Percentiles rank a stretch among this genome's conserved stretches.
Conservation (phyloP, 1,284 basidiomycete genomes). For the Rhizopogon hawkerae region DNA sequence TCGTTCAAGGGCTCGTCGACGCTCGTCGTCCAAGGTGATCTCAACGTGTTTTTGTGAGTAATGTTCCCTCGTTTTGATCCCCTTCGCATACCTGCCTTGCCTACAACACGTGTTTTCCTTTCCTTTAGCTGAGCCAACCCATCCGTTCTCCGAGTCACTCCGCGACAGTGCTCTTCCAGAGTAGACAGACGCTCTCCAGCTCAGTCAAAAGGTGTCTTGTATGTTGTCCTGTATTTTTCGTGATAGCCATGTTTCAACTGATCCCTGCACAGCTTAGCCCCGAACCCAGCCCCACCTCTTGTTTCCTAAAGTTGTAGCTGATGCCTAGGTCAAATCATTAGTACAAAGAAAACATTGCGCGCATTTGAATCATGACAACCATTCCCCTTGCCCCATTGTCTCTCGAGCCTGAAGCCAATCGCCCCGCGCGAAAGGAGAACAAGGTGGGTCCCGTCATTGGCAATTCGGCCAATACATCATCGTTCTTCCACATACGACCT, state of each 20-base stretch:
- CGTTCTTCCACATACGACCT: neutral
- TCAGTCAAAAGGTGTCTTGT: neutral
- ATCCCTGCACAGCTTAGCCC: constrained; percentile 1
- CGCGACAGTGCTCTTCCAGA: neutral
- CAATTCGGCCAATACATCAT: too few species aligned
- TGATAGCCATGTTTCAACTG: neutral
- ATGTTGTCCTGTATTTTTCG: neutral
- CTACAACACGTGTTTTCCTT: neutral
- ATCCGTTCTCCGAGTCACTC: neutral
- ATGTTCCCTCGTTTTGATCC: neutral
- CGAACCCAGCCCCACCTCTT: neutral
- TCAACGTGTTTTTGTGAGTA: neutral
- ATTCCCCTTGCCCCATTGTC: constrained; percentile 2
- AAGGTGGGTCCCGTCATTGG: constrained; percentile 27
- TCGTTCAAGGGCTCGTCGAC: too few species aligned
- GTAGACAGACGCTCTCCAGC: neutral
- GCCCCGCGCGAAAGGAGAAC: constrained; percentile 17
- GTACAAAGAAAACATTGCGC: constrained; percentile 5
- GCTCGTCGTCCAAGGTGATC: too few species aligned
- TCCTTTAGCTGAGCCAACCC: neutral
- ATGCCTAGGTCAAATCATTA: constrained; percentile 4
- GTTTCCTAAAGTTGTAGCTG: neutral
- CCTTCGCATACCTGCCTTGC: neutral
- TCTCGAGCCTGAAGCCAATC: neutral
- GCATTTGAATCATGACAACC: constrained; percentile 5